These are phyloP conservation scores for Alternaria sp. DNA, from an alignment of 2,329 filamentous ascomycete genomes.

Conservation along the genomic window DNA sequence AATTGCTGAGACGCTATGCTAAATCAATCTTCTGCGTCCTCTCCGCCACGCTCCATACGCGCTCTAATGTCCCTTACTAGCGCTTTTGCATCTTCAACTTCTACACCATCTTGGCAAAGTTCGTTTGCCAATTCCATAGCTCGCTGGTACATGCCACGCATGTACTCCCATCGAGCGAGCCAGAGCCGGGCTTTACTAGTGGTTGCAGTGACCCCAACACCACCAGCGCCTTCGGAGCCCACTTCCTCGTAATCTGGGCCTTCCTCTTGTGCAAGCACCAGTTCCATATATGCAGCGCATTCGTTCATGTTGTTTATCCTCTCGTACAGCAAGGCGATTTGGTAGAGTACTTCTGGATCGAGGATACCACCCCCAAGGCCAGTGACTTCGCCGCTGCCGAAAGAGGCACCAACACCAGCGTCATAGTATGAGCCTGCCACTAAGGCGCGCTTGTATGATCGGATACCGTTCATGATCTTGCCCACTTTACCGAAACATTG, in stretches of 20 bases:
- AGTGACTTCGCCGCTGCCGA: constrained; percentile 57
- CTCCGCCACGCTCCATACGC: constrained; percentile 66
- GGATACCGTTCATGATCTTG: constrained; percentile 88
- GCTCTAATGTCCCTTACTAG: constrained; percentile 86
- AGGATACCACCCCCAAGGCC: constrained; percentile 65
- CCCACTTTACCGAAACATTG: constrained; percentile 91
- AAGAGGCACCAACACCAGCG: constrained; percentile 61
- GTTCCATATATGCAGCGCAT: constrained; percentile 92
- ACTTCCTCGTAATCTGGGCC: constrained; percentile 61
- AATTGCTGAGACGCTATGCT: background rate
- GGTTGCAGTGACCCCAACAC: constrained; percentile 87
- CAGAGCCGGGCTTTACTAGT: constrained; percentile 94
- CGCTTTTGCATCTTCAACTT: constrained; percentile 96
- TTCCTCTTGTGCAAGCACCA: constrained; percentile 91
- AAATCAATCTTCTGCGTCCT: constrained; percentile 22
- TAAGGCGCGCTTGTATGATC: constrained; percentile 90
- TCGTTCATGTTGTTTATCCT: constrained; percentile 78
- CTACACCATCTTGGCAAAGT: constrained; percentile 92
- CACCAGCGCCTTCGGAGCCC: constrained; percentile 56
- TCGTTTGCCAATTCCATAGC: constrained; percentile 87
- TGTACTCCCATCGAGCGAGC: constrained; percentile 85
- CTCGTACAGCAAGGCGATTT: constrained; percentile 91
- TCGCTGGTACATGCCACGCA: constrained; percentile 75
- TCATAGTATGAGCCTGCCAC: constrained; percentile 90
- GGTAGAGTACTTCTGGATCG: constrained; percentile 88